A percentile compares a stretch with the other conserved stretches of the same genome.
These are phyloP conservation scores for Auxenochlorella pyrenoidosa DNA, from an alignment of 139 green algal genomes.

Conservation along the genomic window DNA sequence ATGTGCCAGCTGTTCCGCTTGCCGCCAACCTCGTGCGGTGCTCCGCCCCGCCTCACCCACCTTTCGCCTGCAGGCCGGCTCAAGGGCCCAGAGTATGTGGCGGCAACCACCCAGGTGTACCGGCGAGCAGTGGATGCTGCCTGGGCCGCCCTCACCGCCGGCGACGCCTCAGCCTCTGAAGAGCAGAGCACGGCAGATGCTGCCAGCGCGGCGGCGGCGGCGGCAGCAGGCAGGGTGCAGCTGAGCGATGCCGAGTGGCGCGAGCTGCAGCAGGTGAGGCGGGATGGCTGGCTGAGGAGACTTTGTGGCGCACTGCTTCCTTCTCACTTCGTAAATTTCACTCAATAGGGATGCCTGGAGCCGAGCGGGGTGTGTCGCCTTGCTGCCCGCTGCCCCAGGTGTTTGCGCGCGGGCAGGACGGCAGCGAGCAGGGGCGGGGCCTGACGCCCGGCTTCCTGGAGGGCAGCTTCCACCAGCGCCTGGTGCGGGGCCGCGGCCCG, in stretches of 20 bases:
- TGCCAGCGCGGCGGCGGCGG: neutral
- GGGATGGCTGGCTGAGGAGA: neutral
- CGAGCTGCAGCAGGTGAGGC: constrained; percentile 62
- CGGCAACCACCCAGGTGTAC: constrained; percentile 72
- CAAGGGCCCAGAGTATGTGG: constrained; percentile 91
- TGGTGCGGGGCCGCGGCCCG: constrained; percentile 78
- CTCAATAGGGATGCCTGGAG: too few species aligned
- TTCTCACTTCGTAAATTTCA: too few species aligned
- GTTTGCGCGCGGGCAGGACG: constrained; percentile 87
- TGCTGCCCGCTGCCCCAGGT: constrained; percentile 54
- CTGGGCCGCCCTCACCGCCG: constrained; percentile 60
- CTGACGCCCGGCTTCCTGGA: constrained; percentile 85
- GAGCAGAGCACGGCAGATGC: neutral
- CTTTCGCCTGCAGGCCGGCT: constrained; percentile 67
- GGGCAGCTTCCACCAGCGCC: constrained; percentile 74
- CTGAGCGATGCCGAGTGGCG: constrained; percentile 47
- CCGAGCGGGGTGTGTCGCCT: too few species aligned
- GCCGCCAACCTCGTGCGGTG: neutral
- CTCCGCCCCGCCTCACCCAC: neutral
- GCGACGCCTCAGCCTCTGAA: neutral
- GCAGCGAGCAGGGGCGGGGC: constrained; percentile 51
- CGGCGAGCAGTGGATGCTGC: constrained; percentile 76
- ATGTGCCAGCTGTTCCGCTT: too few species aligned
- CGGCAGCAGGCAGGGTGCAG: constrained; percentile 6
- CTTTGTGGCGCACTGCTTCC: too few species aligned